Conservation (phyloP, 2,329 filamentous ascomycete genomes). For the Neophaeococcomyces aloes region DNA sequence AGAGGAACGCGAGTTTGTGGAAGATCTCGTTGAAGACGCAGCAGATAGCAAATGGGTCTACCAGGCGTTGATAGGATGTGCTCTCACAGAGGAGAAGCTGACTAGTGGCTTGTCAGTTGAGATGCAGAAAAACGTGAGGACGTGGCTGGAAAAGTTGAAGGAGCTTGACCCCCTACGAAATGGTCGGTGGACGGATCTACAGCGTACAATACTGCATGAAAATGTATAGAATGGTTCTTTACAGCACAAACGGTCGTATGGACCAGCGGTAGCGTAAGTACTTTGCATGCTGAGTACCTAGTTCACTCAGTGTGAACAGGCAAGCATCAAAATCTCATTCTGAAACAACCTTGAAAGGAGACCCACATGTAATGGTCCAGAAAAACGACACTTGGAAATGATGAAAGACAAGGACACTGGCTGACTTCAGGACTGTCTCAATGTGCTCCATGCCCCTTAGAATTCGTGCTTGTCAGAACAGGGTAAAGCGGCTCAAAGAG, state of each 20-base stretch:
- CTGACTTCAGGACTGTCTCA: no score
- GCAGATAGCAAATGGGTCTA: constrained; percentile 80
- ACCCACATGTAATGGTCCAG: no score
- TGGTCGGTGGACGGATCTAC: constrained; percentile 66
- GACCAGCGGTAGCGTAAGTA: no score
- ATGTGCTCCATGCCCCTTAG: no score
- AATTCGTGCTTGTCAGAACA: not conserved
- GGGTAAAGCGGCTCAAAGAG: not conserved
- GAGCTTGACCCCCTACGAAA: constrained; percentile 62
- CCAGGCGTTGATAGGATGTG: constrained; percentile 70
- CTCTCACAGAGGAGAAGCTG: constrained; percentile 45
- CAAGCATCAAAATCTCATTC: not conserved
- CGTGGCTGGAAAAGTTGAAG: constrained; percentile 56
- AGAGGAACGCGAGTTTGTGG: constrained; percentile 63
- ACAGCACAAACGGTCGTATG: not conserved
- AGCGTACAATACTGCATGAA: constrained; percentile 26
- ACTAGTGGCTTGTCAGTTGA: constrained; percentile 38
- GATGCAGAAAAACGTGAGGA: constrained; percentile 36
- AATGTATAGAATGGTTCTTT: not conserved
- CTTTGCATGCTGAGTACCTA: no score
- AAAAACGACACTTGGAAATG: no score
- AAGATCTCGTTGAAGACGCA: constrained; percentile 54
- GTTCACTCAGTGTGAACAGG: no score
- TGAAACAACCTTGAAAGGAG: not conserved
- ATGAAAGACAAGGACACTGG: no score